Conservation (phyloP, 108 stramenopile species). For the Discostella stelligeroides region DNA sequence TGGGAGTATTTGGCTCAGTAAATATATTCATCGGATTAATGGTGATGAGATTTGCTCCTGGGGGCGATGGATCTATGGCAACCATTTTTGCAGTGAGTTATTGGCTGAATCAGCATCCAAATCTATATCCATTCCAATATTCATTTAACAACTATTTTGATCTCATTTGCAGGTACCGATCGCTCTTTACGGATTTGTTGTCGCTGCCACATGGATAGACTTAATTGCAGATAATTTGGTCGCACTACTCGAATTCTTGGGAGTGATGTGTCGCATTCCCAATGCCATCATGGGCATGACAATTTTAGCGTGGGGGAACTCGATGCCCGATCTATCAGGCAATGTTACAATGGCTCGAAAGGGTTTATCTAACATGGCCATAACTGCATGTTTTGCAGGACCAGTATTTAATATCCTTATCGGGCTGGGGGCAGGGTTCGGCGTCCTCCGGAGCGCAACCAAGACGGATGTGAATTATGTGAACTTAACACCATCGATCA, state of each 20-base stretch:
- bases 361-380: conserved; percentile 68
- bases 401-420: conserved; percentile 81
- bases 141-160: not conserved
- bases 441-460: conserved; percentile 35
- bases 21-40: conserved; percentile 32
- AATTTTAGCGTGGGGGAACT: conserved; percentile 84
- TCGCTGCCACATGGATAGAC: conserved; percentile 81
- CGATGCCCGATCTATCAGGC: conserved; percentile 69
- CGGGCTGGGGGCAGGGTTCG: conserved; percentile 40
- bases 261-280: conserved; percentile 53
- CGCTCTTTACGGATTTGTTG: conserved; percentile 58
- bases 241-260: conserved; percentile 57
- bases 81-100: conserved; percentile 22
- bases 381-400: conserved; percentile 72
- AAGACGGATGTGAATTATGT: conserved; percentile 33
- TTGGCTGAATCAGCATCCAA: not conserved
- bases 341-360: conserved; percentile 78
- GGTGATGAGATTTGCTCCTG: conserved; percentile 44
- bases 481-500: conserved; percentile 40
- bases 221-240: conserved; percentile 61
- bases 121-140: not conserved
- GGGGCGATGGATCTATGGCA: conserved; percentile 43
- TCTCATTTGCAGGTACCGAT: conserved; percentile 36
- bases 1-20: conserved; percentile 22
- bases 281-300: conserved; percentile 69